Conservation (phyloP, 2,329 filamentous ascomycete genomes). For the Colletotrichum orchidophilum region DNA sequence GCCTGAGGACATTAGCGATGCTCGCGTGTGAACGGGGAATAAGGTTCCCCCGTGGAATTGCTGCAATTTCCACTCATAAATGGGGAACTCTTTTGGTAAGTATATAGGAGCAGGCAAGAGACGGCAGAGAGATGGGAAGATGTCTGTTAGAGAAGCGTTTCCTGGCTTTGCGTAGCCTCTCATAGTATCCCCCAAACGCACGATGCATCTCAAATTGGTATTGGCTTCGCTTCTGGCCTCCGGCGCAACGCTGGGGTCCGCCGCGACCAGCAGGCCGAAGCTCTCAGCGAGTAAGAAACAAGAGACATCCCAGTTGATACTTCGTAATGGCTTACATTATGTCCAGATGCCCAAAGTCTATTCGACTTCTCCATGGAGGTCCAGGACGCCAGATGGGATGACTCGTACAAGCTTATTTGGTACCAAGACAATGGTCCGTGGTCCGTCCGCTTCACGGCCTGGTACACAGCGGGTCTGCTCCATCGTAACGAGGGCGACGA, state of each 20-base stretch:
- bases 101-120: not conserved
- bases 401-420: slow-evolving; percentile 51
- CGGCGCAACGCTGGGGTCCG: slow-evolving; percentile 18
- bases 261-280: slow-evolving; percentile 7
- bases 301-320: no score
- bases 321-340: not conserved
- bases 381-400: slow-evolving; percentile 50
- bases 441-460: slow-evolving; percentile 53
- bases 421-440: slow-evolving; percentile 54
- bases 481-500: slow-evolving; percentile 47
- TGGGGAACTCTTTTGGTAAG: not conserved
- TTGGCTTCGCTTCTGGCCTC: slow-evolving; percentile 20
- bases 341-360: slow-evolving; percentile 45
- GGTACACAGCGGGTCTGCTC: slow-evolving; percentile 50
- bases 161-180: not conserved
- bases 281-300: slow-evolving; percentile 9
- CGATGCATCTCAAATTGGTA: slow-evolving; percentile 6
- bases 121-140: not conserved
- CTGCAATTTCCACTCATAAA: not conserved
- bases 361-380: slow-evolving; percentile 52
- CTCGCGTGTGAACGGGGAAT: not conserved
- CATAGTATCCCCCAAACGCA: not conserved
- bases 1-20: not conserved
- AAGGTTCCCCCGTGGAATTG: not conserved
- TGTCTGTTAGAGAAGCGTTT: not conserved